These are phyloP conservation scores for Trifolium subterraneum DNA, from an alignment of 306 rosid species.

Conservation along the genomic window DNA sequence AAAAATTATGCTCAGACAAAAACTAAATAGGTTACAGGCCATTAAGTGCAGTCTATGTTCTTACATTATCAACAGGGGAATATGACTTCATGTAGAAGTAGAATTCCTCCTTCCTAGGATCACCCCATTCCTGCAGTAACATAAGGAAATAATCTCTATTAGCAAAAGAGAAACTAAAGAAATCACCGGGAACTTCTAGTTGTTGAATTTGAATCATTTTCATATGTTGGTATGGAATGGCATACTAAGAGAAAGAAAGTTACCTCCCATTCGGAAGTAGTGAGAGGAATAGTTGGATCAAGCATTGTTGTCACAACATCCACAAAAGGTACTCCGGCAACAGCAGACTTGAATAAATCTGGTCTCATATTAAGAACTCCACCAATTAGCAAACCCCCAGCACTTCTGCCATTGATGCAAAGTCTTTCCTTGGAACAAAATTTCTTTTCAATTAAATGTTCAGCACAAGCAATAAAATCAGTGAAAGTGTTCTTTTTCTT, in stretches of 20 bases:
- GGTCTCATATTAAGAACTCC: conserved; percentile 98
- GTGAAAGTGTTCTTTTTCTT: conserved; percentile 91
- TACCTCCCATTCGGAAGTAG: conserved; percentile 99
- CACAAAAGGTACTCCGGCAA: conserved; percentile 96
- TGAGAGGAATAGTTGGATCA: conserved; percentile 96
- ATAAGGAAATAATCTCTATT: conserved; percentile 32
- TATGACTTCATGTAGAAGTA: conserved; percentile 96
- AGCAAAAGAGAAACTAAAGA: conserved; percentile 33
- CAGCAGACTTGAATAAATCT: conserved; percentile 89
- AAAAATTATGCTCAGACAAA: conserved; percentile 27
- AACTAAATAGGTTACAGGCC: conserved; percentile 32
- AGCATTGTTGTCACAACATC: conserved; percentile 97
- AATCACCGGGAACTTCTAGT: conserved; percentile 7
- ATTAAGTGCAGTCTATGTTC: conserved; percentile 46
- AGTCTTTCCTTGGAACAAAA: conserved; percentile 76
- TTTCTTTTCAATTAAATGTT: conserved; percentile 76
- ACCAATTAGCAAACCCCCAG: conserved; percentile 94
- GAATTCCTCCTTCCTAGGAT: conserved; percentile 88
- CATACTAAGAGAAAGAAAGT: conserved; percentile 21
- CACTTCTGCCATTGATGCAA: conserved; percentile 90
- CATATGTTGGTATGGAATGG: conserved; percentile 24
- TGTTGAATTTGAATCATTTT: not conserved
- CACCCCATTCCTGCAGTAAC: conserved; percentile 95
- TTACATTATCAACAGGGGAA: conserved; percentile 94
- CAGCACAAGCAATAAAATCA: conserved; percentile 90